Percentiles rank a stretch among this genome's conserved stretches.
phyloP scores from a whole-genome alignment of 169 alveolate genomes.

The Eimeria praecox region DNA sequence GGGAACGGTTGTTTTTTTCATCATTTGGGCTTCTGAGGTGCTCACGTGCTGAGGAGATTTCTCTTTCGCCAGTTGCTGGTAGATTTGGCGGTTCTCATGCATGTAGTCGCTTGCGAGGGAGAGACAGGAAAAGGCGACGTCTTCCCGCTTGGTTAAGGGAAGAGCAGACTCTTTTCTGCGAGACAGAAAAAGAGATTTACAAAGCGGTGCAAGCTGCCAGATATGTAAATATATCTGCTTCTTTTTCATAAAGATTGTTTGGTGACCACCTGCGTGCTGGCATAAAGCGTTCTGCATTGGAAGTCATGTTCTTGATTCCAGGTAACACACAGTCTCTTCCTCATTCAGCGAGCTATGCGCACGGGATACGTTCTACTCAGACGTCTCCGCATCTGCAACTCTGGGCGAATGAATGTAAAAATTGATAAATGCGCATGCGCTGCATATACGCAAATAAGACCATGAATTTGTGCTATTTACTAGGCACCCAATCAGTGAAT shows the following conservation, averaged over 20 bases:
- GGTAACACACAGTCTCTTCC: not conserved
- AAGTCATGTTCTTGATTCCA: not conserved
- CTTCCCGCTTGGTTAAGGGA: not conserved
- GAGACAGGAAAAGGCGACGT: conserved; percentile 26
- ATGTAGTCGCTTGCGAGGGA: not conserved
- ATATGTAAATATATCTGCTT: not conserved
- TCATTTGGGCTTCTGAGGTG: not conserved
- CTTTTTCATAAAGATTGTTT: not conserved
- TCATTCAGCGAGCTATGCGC: not conserved
- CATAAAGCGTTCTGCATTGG: not conserved
- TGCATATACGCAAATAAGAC: not conserved
- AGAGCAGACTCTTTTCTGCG: conserved; percentile 20
- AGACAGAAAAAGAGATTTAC: not conserved
- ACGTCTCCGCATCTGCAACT: not conserved
- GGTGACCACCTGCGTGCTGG: not conserved
- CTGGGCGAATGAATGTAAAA: not conserved
- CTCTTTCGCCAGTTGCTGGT: conserved; percentile 1
- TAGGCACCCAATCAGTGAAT: not conserved
- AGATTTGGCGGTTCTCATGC: not conserved
- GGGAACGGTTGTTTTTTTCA: not conserved
- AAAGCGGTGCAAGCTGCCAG: not conserved
- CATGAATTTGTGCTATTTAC: not conserved
- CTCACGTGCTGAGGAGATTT: conserved; percentile 34
- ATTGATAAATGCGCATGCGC: not conserved
- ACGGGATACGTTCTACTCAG: not conserved